Evolutionary conservation across 257 asterid genomes (phyloP).

Genomic region (Solanum etuberosum): DNA sequence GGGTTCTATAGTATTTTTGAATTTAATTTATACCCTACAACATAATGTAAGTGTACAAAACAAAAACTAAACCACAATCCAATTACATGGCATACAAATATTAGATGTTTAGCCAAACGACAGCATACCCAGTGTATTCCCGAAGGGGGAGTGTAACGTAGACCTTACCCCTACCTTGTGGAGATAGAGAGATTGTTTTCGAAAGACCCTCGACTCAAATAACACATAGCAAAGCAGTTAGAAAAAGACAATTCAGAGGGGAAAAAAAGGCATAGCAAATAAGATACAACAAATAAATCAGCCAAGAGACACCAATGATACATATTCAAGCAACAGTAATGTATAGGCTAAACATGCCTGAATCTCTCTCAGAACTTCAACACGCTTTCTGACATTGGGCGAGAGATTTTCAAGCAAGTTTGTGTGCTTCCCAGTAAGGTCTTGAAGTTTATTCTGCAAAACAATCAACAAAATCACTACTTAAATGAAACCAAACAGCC

Average conservation of each 20-base stretch:
- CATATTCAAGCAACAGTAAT: background rate
- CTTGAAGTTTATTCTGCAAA: constrained; percentile 55
- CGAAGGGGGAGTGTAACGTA: background rate
- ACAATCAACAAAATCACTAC: background rate
- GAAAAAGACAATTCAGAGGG: background rate
- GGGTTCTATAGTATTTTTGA: background rate
- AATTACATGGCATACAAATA: background rate
- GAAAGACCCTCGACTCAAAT: background rate
- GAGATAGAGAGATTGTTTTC: background rate
- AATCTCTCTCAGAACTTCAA: constrained; percentile 44
- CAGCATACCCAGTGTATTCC: background rate
- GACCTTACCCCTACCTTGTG: background rate
- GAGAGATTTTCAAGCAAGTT: constrained; percentile 45
- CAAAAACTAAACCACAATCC: background rate
- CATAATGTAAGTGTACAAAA: background rate
- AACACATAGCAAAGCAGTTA: background rate
- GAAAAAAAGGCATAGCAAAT: background rate
- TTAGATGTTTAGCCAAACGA: background rate
- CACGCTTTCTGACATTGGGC: constrained; percentile 47
- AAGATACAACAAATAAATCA: background rate
- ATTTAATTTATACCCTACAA: background rate
- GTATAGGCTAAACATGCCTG: constrained; percentile 20
- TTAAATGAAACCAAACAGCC: background rate
- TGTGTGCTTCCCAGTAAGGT: constrained; percentile 49
- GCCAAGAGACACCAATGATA: background rate